These are phyloP conservation scores for Plasmodium gallinaceum DNA, from an alignment of 169 alveolate species.

Conservation along the genomic window DNA sequence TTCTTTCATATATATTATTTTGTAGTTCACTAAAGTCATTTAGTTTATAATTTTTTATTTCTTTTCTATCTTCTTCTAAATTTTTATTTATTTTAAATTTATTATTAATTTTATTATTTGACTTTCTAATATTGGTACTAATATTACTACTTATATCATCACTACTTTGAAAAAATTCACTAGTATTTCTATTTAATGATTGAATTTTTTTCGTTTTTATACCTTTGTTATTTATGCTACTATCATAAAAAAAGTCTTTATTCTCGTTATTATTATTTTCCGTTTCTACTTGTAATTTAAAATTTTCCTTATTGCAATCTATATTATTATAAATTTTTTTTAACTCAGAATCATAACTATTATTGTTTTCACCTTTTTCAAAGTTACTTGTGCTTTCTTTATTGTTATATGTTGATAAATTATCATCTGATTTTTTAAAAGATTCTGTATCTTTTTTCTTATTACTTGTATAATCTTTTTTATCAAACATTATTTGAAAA, in stretches of 20 bases:
- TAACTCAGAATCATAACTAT: constrained; percentile 9
- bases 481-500: constrained; percentile 29
- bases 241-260: constrained; percentile 11
- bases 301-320: not conserved
- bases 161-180: constrained; percentile 12
- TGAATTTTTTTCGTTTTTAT: not conserved
- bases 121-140: not conserved
- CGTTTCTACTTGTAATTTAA: not conserved
- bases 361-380: constrained; percentile 18
- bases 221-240: not conserved
- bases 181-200: not conserved
- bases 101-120: not conserved
- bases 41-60: not conserved
- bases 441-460: constrained; percentile 31
- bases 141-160: constrained; percentile 35
- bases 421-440: constrained; percentile 41
- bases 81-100: constrained; percentile 12
- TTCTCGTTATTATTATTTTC: not conserved
- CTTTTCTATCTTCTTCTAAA: constrained; percentile 17
- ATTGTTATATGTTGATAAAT: constrained; percentile 7
- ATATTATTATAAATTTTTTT: constrained; percentile 5
- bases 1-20: constrained; percentile 16
- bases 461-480: constrained; percentile 4
- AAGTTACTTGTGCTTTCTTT: constrained; percentile 21
- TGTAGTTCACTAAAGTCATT: constrained; percentile 6